Percentiles rank a stretch among this genome's conserved stretches.
phyloP scores from a whole-genome alignment of 208 protist genomes.

The Trypanosoma vivax region DNA sequence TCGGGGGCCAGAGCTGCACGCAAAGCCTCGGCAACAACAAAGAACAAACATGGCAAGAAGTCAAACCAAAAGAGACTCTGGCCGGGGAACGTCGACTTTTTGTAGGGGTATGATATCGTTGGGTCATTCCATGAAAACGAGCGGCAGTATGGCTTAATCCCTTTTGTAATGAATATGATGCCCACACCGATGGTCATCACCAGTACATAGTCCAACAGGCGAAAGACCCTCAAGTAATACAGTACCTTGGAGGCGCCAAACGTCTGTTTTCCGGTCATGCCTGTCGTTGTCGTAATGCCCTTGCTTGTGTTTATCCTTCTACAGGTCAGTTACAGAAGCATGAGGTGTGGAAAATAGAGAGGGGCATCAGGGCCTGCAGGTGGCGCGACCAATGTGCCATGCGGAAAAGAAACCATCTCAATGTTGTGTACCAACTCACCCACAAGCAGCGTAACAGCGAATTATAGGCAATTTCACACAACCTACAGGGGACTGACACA shows the following conservation, averaged over 20 bases:
- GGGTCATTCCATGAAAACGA: slow-evolving; percentile 48
- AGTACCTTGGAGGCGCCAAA: neutral
- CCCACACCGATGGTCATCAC: neutral
- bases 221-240: neutral
- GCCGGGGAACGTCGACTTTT: slow-evolving; percentile 30
- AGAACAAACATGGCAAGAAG: slow-evolving; percentile 23
- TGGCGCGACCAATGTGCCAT: too few species aligned
- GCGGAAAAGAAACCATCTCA: too few species aligned
- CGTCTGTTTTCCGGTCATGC: too few species aligned
- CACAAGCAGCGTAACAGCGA: too few species aligned
- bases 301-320: too few species aligned
- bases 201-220: slow-evolving; percentile 12
- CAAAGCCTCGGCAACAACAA: slow-evolving; percentile 9
- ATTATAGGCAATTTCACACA: too few species aligned
- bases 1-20: neutral
- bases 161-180: neutral
- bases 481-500: too few species aligned
- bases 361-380: too few species aligned
- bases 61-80: slow-evolving; percentile 40
- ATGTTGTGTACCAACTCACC: too few species aligned
- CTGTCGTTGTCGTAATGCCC: too few species aligned
- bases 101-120: slow-evolving; percentile 30
- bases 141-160: slow-evolving; percentile 31
- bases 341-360: too few species aligned
- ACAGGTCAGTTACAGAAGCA: too few species aligned